These are phyloP conservation scores for Aureobasidium melanogenum DNA, from an alignment of 2,329 filamentous ascomycete species.

Conservation along the genomic window DNA sequence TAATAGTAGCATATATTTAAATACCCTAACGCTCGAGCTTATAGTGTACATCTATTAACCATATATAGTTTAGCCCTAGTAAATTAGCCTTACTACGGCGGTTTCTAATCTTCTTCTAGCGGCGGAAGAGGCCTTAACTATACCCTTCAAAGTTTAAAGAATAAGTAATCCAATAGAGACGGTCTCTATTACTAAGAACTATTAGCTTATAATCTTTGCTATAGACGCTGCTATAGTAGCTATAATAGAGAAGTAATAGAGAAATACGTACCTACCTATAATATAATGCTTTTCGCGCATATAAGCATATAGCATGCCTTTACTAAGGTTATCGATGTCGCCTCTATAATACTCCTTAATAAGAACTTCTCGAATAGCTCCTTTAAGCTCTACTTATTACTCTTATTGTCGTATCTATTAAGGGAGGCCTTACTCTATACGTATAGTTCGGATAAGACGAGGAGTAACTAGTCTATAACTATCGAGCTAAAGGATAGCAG, in stretches of 20 bases:
- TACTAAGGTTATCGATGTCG: not conserved
- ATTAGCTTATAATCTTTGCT: not conserved
- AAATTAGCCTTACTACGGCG: constrained; percentile 17
- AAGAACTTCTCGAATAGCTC: not conserved
- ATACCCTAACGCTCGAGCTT: too few relatives aligned
- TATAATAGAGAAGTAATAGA: not conserved
- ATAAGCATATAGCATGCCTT: not conserved
- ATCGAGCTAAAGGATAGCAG: not conserved
- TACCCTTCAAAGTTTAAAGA: not conserved
- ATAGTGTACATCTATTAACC: constrained; percentile 1
- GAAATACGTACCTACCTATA: not conserved
- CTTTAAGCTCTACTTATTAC: not conserved
- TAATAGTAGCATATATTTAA: too few relatives aligned
- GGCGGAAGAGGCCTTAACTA: not conserved
- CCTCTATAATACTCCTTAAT: not conserved
- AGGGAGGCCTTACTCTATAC: not conserved
- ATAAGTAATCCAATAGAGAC: not conserved
- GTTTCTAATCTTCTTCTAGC: not conserved
- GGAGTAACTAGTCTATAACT: too few relatives aligned
- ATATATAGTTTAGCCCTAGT: not conserved
- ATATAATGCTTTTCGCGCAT: not conserved
- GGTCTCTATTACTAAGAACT: not conserved
- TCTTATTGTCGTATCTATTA: not conserved
- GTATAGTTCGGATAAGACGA: not conserved
- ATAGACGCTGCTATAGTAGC: not conserved